phyloP scores from a whole-genome alignment of 441 rosid genomes.

The Pelargonium fulgidum region DNA sequence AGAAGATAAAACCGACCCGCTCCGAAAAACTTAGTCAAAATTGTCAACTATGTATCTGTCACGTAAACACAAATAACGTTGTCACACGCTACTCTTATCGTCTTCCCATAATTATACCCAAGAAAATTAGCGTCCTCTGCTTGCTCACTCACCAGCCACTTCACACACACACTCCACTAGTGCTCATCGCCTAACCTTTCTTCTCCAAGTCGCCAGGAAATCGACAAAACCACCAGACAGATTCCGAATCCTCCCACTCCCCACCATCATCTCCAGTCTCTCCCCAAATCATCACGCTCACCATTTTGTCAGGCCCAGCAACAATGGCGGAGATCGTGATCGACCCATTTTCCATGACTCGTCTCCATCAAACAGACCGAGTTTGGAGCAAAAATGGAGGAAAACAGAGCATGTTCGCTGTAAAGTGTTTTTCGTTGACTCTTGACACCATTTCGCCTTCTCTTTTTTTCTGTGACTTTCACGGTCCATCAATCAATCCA shows the following conservation, averaged over 20 bases:
- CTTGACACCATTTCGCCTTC: not conserved
- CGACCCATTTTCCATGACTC: conserved; percentile 15
- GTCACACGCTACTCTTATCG: too few relatives aligned
- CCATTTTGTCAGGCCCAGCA: conserved; percentile 24
- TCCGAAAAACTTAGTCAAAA: too few relatives aligned
- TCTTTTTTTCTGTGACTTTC: conserved; percentile 20
- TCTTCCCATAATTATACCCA: too few relatives aligned
- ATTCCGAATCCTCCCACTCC: not conserved
- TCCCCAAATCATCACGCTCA: conserved; percentile 3
- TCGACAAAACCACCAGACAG: not conserved
- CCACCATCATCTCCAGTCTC: not conserved
- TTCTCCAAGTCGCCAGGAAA: conserved; percentile 1
- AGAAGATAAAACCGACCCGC: too few relatives aligned
- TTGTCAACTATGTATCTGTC: too few relatives aligned
- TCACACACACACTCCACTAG: too few relatives aligned
- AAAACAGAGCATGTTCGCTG: conserved; percentile 7
- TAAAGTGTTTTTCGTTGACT: conserved; percentile 25
- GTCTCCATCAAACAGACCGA: conserved; percentile 18
- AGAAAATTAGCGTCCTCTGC: too few relatives aligned
- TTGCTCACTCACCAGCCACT: too few relatives aligned
- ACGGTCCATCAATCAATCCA: conserved; percentile 12
- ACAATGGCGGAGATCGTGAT: conserved; percentile 25
- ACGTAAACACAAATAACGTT: too few relatives aligned
- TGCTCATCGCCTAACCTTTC: too few relatives aligned
- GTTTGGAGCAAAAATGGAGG: not conserved